phyloP scores from a whole-genome alignment of 345 rosid genomes.

The Sonneratia caseolaris region DNA sequence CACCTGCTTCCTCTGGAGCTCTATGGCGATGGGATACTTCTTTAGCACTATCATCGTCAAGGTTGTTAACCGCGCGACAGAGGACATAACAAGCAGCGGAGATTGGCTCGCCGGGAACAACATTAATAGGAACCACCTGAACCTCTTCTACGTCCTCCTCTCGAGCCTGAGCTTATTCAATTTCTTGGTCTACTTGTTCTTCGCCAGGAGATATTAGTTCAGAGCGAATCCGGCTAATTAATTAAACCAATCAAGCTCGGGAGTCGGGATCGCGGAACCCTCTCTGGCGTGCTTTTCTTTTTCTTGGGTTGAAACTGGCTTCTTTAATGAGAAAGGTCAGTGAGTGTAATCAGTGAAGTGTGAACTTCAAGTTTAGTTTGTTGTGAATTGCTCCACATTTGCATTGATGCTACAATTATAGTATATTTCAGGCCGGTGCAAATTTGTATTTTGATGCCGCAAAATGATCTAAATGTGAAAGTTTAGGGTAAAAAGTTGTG shows the following conservation, averaged over 20 bases:
- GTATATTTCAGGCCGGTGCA: no score
- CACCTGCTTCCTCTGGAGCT: conserved; percentile 45
- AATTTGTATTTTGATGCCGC: no score
- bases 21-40: conserved; percentile 48
- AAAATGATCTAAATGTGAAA: no score
- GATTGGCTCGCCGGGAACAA: conserved; percentile 63
- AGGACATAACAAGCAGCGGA: conserved; percentile 19
- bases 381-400: background rate
- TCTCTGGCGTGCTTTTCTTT: background rate
- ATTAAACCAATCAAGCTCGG: background rate
- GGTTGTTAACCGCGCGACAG: conserved; percentile 30
- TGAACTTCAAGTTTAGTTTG: background rate
- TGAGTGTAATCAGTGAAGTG: background rate
- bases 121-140: conserved; percentile 44
- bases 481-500: no score
- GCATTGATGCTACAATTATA: background rate
- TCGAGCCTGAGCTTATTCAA: conserved; percentile 35
- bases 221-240: conserved; percentile 15
- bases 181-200: conserved; percentile 35
- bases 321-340: background rate
- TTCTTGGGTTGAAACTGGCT: background rate
- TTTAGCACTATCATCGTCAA: conserved; percentile 36
- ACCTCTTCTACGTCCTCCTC: conserved; percentile 43
- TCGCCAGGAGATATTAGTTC: conserved; percentile 34
- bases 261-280: background rate